Evolutionary conservation across 768 basidiomycete genomes (phyloP).

Genomic region (Leccinum boreale): DNA sequence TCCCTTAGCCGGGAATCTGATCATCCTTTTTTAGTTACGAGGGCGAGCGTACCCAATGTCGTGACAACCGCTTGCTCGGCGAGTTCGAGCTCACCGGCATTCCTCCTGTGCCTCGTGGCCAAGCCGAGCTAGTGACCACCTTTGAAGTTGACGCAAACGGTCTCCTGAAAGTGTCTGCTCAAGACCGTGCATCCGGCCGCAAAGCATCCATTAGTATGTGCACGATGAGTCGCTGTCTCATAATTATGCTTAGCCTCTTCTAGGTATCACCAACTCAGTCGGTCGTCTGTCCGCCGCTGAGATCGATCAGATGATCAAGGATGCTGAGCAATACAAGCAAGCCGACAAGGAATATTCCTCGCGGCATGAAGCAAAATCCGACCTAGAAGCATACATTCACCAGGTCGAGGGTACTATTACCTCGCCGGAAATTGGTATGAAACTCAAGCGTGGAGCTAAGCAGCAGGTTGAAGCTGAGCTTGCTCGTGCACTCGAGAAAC

Average conservation of each 20-base stretch:
- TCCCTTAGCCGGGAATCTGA: background rate
- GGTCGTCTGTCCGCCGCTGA: constrained; percentile 96
- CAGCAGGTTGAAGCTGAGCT: constrained; percentile 95
- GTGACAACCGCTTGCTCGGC: constrained; percentile 97
- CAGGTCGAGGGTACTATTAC: constrained; percentile 96
- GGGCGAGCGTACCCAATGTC: constrained; percentile 99
- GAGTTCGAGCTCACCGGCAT: constrained; percentile 99
- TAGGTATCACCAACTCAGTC: constrained; percentile 97
- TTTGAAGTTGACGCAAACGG: constrained; percentile 99
- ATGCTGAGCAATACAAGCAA: constrained; percentile 93
- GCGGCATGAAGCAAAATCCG: constrained; percentile 96
- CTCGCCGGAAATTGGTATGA: constrained; percentile 94
- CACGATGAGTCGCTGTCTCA: background rate
- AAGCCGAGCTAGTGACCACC: constrained; percentile 98
- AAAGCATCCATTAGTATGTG: constrained; percentile 93
- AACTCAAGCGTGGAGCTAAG: constrained; percentile 97
- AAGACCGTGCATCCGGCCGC: constrained; percentile 98
- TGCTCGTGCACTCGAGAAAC: constrained; percentile 95
- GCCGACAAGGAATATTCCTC: constrained; percentile 98
- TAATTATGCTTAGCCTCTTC: constrained; percentile 8
- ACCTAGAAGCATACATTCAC: constrained; percentile 97
- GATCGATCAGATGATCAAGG: constrained; percentile 99
- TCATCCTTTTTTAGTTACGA: constrained; percentile 62
- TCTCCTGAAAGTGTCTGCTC: constrained; percentile 97
- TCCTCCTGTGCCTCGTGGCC: constrained; percentile 98